Percentiles rank a stretch among this genome's conserved stretches.
Evolutionary conservation across 2,329 filamentous ascomycete species (phyloP).

Genomic region (Fonsecaea multimorphosa): DNA sequence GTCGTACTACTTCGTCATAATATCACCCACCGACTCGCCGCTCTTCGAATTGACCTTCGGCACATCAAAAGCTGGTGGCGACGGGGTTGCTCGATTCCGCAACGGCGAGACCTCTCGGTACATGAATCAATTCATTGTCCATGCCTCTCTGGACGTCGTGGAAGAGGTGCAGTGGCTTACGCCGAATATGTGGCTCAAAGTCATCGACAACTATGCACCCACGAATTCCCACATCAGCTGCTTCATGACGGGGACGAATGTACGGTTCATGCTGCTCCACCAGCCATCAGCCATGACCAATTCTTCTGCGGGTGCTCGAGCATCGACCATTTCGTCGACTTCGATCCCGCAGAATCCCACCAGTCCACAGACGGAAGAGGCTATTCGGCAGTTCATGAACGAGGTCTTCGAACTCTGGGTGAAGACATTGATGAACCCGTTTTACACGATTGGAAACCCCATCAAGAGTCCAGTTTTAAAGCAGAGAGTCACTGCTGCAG

Average conservation of each 20-base stretch:
- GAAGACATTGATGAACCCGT: constrained; percentile 96
- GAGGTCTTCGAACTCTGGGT: constrained; percentile 97
- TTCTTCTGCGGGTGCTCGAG: constrained; percentile 43
- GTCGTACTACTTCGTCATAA: constrained; percentile 98
- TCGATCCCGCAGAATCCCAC: constrained; percentile 86
- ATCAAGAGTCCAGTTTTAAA: constrained; percentile 87
- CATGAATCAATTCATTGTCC: constrained; percentile 96
- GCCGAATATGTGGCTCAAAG: constrained; percentile 91
- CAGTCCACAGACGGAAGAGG: constrained; percentile 90
- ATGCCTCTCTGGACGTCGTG: constrained; percentile 90
- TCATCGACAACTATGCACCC: constrained; percentile 89
- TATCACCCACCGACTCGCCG: constrained; percentile 93
- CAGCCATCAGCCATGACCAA: constrained; percentile 65
- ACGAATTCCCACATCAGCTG: constrained; percentile 88
- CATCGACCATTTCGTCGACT: constrained; percentile 56
- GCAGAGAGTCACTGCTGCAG: constrained; percentile 79
- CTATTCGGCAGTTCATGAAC: constrained; percentile 89
- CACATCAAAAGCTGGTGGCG: constrained; percentile 92
- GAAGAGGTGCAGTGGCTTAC: constrained; percentile 95
- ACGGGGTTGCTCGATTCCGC: constrained; percentile 87
- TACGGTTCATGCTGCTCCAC: constrained; percentile 93
- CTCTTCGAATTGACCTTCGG: constrained; percentile 98
- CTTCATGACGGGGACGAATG: constrained; percentile 90
- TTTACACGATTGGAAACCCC: constrained; percentile 84
- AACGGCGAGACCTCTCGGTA: constrained; percentile 76